Conservation (phyloP, 2,329 filamentous ascomycete species). For the Aspergillus sojae region DNA sequence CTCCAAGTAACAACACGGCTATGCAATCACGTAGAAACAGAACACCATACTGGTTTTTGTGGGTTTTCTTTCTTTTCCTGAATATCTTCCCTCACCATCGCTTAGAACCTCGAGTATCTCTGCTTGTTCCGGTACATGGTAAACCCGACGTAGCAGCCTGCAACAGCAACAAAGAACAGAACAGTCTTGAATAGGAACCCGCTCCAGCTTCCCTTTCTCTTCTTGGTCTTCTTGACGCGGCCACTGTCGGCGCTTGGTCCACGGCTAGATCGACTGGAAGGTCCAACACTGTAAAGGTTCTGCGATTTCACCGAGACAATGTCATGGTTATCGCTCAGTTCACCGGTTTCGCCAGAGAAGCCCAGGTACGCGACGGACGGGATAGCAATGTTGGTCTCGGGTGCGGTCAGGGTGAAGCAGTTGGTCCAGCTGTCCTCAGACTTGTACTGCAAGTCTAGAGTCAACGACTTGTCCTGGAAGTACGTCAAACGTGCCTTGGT, state of each 20-base stretch:
- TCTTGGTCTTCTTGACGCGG: conserved; percentile 23
- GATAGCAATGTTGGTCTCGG: conserved; percentile 70
- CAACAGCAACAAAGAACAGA: conserved; percentile 69
- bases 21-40: conserved; percentile 23
- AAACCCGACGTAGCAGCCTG: conserved; percentile 80
- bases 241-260: conserved; percentile 25
- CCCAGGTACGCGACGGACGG: conserved; percentile 70
- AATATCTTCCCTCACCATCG: neutral
- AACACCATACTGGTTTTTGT: conserved; percentile 13
- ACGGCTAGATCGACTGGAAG: conserved; percentile 26
- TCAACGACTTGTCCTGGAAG: conserved; percentile 92
- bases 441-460: conserved; percentile 94
- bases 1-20: conserved; percentile 23
- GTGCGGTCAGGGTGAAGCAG: conserved; percentile 74
- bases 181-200: conserved; percentile 83
- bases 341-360: conserved; percentile 78
- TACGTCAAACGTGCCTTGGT: conserved; percentile 90
- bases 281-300: conserved; percentile 73
- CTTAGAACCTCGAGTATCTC: conserved; percentile 49
- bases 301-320: conserved; percentile 83
- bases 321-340: conserved; percentile 97
- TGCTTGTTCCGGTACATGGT: conserved; percentile 73
- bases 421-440: conserved; percentile 81
- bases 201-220: conserved; percentile 57
- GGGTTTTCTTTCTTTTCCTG: conserved; percentile 11